Percentiles rank a stretch among this genome's conserved stretches.
These are phyloP conservation scores for Diaporthe vaccinii DNA, from an alignment of 2,329 filamentous ascomycete species.

Conservation along the genomic window DNA sequence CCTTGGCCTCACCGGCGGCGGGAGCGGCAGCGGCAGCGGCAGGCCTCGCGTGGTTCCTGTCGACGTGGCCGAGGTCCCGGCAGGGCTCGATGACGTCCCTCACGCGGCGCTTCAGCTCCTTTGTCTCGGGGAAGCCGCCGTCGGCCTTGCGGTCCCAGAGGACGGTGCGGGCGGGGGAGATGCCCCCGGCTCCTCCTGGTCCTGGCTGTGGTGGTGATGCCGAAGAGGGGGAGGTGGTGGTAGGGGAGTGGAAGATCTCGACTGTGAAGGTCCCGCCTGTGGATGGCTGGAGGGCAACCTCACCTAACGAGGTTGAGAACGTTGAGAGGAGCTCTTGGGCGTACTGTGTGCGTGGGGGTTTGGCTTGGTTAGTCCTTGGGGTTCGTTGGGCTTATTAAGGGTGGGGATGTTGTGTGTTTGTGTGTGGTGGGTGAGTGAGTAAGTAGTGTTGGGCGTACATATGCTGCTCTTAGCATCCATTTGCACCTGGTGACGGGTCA, in stretches of 20 bases:
- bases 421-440: neutral
- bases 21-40: neutral
- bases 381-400: neutral
- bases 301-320: constrained; percentile 85
- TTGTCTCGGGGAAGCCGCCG: constrained; percentile 94
- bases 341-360: constrained; percentile 68
- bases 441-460: constrained; percentile 67
- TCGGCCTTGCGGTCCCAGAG: constrained; percentile 92
- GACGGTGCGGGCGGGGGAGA: constrained; percentile 58
- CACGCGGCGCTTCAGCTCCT: constrained; percentile 87
- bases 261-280: constrained; percentile 89
- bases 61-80: constrained; percentile 85
- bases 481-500: constrained; percentile 72
- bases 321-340: constrained; percentile 96
- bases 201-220: constrained; percentile 40
- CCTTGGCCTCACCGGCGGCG: neutral
- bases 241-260: constrained; percentile 64
- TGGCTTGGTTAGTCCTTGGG: neutral
- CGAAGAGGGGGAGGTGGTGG: constrained; percentile 41
- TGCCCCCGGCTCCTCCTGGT: neutral
- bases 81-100: constrained; percentile 85
- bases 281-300: constrained; percentile 87
- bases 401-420: neutral
- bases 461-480: constrained; percentile 90
- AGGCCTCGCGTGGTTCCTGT: constrained; percentile 61